phyloP scores from a whole-genome alignment of 75 land plant species.

The Selaginella moellendorffii region DNA sequence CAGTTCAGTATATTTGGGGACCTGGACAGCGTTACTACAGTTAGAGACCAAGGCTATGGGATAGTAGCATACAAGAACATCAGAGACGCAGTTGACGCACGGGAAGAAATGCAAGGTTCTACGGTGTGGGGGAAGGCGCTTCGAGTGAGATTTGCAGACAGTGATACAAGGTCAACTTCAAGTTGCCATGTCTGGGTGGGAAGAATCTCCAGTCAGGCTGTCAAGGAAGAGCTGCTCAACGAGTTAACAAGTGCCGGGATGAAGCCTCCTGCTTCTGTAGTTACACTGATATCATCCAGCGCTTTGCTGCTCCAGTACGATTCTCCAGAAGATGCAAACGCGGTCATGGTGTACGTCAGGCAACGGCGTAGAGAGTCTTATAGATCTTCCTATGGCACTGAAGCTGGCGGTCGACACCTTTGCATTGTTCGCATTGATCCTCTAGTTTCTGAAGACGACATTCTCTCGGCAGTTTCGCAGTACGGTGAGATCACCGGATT shows the following conservation, averaged over 20 bases:
- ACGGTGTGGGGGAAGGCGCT: slow-evolving; percentile 48
- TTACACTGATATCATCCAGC: slow-evolving; percentile 45
- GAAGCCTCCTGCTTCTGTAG: slow-evolving; percentile 40
- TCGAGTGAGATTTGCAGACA: slow-evolving; percentile 12
- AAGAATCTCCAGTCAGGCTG: slow-evolving; percentile 39
- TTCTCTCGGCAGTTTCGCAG: slow-evolving; percentile 33
- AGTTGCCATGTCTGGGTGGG: slow-evolving; percentile 79
- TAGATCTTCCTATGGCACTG: slow-evolving; percentile 22
- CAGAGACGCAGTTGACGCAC: slow-evolving; percentile 74
- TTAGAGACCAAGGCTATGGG: slow-evolving; percentile 51
- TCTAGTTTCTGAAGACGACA: slow-evolving; percentile 31
- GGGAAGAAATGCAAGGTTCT: slow-evolving; percentile 49
- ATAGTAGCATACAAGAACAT: slow-evolving; percentile 54
- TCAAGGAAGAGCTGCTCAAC: slow-evolving; percentile 68
- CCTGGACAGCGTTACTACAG: slow-evolving; percentile 33
- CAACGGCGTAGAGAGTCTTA: slow-evolving; percentile 36
- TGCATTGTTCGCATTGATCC: slow-evolving; percentile 36
- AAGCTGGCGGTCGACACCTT: slow-evolving; percentile 33
- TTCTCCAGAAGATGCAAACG: slow-evolving; percentile 71
- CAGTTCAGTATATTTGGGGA: slow-evolving; percentile 74
- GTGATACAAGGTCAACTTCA: background rate
- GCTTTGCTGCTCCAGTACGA: slow-evolving; percentile 72
- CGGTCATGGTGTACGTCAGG: slow-evolving; percentile 48
- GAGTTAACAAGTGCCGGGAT: slow-evolving; percentile 34
- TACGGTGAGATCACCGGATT: slow-evolving; percentile 41